phyloP scores from a whole-genome alignment of 163 green algal genomes.

The Volvox carteri region DNA sequence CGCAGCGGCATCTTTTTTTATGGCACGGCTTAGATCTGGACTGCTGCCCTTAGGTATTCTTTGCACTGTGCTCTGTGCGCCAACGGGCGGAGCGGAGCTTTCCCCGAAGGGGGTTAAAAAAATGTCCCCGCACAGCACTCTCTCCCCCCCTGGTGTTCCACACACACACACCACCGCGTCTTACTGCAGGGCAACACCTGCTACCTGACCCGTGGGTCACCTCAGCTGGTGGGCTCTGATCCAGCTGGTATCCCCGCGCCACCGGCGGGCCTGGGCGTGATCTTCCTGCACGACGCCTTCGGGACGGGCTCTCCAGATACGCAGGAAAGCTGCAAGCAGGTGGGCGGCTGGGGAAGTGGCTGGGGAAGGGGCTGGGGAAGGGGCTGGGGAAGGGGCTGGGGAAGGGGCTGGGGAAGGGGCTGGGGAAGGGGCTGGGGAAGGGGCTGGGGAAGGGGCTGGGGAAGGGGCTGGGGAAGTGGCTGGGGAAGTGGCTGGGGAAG shows the following conservation, averaged over 20 bases:
- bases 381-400: not conserved
- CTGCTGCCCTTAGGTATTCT: too few relatives aligned
- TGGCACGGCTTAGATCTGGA: too few relatives aligned
- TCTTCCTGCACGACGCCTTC: conserved; percentile 46
- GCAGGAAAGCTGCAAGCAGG: conserved; percentile 3
- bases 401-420: too few relatives aligned
- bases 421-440: not conserved
- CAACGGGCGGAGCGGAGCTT: too few relatives aligned
- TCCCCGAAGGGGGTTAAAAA: too few relatives aligned
- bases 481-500: not conserved
- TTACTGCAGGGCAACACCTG: not conserved
- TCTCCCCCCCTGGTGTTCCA: too few relatives aligned
- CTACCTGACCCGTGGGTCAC: conserved; percentile 26
- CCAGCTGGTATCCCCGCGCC: not conserved
- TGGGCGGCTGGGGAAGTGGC: not conserved
- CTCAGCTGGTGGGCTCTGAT: not conserved
- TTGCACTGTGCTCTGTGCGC: too few relatives aligned
- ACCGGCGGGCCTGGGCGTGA: not conserved
- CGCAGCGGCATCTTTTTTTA: too few relatives aligned
- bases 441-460: not conserved
- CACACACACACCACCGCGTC: too few relatives aligned
- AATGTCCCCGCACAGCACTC: too few relatives aligned
- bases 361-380: not conserved
- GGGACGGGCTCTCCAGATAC: not conserved
- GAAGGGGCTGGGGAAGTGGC: not conserved